phyloP scores from a whole-genome alignment of 2,329 filamentous ascomycete species.

The Cladosporium sp. region DNA sequence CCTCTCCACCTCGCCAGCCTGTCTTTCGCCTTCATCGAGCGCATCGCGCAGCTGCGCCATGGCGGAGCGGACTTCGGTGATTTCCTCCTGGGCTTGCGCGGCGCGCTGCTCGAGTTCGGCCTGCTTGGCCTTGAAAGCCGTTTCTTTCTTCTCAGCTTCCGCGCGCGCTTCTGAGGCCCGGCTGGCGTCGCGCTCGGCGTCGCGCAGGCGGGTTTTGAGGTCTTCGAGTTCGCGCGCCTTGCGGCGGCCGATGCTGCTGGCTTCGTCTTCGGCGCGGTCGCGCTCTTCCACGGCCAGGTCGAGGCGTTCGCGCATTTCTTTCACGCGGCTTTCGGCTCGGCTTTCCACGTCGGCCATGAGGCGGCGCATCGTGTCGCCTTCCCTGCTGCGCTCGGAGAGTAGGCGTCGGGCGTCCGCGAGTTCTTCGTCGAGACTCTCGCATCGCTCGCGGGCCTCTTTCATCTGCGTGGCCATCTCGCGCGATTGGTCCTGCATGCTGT shows the following conservation, averaged over 20 bases:
- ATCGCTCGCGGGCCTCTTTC: slow-evolving; percentile 77
- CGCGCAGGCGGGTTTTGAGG: slow-evolving; percentile 69
- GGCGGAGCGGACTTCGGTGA: slow-evolving; percentile 67
- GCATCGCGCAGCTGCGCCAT: slow-evolving; percentile 74
- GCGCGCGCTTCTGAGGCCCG: slow-evolving; percentile 69
- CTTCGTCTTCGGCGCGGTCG: slow-evolving; percentile 87
- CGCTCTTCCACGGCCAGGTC: slow-evolving; percentile 90
- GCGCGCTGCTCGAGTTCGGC: slow-evolving; percentile 71
- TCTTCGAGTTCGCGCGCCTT: slow-evolving; percentile 83
- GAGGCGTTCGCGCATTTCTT: slow-evolving; percentile 84
- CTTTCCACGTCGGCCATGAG: slow-evolving; percentile 82
- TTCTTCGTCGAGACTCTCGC: slow-evolving; percentile 87
- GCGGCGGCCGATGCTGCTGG: slow-evolving; percentile 68
- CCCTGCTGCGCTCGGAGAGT: slow-evolving; percentile 79
- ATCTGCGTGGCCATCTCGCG: slow-evolving; percentile 85
- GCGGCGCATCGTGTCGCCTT: slow-evolving; percentile 90
- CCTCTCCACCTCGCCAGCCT: slow-evolving; percentile 76
- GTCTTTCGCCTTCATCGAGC: slow-evolving; percentile 80
- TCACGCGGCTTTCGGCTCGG: slow-evolving; percentile 71
- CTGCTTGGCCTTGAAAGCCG: slow-evolving; percentile 66
- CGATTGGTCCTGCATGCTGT: slow-evolving; percentile 89
- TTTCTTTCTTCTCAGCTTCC: slow-evolving; percentile 67
- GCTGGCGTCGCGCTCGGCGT: slow-evolving; percentile 73
- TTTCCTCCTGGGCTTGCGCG: slow-evolving; percentile 65
- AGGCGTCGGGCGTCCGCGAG: slow-evolving; percentile 81